Conservation (phyloP, 106 monocot species). For the Allium cepa region DNA sequence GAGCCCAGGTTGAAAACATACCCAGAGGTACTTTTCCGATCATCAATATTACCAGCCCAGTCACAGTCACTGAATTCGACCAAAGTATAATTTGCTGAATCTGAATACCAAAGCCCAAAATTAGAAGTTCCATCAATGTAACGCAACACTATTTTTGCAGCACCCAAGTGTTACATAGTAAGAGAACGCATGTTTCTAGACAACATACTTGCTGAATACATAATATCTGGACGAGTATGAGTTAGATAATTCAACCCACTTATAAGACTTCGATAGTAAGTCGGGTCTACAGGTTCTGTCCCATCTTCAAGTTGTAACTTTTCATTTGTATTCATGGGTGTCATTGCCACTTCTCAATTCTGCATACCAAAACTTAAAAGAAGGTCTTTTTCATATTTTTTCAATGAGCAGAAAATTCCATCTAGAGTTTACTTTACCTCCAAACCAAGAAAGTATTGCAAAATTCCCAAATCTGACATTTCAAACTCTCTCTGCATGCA, state of each 20-base stretch:
- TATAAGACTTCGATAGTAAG: neutral
- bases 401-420: neutral
- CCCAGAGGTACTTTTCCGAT: neutral
- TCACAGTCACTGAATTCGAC: slow-evolving; percentile 5
- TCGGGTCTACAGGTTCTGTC: neutral
- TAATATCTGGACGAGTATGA: slow-evolving; percentile 5
- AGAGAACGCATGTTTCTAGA: slow-evolving; percentile 3
- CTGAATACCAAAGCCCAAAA: neutral
- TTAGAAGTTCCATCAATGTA: neutral
- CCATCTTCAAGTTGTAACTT: neutral
- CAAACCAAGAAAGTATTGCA: slow-evolving; percentile 6
- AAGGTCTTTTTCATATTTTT: slow-evolving; percentile 1
- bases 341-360: neutral
- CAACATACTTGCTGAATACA: neutral
- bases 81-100: no score
- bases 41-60: slow-evolving; percentile 8
- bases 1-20: no score
- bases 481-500: no score
- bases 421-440: neutral
- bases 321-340: neutral
- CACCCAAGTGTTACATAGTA: neutral
- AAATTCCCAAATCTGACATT: neutral
- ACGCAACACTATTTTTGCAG: neutral
- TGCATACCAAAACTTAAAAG: neutral
- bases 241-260: slow-evolving; percentile 3